Evolutionary conservation across 208 protist genomes (phyloP).

Genomic region (Wallacemonas collosoma): DNA sequence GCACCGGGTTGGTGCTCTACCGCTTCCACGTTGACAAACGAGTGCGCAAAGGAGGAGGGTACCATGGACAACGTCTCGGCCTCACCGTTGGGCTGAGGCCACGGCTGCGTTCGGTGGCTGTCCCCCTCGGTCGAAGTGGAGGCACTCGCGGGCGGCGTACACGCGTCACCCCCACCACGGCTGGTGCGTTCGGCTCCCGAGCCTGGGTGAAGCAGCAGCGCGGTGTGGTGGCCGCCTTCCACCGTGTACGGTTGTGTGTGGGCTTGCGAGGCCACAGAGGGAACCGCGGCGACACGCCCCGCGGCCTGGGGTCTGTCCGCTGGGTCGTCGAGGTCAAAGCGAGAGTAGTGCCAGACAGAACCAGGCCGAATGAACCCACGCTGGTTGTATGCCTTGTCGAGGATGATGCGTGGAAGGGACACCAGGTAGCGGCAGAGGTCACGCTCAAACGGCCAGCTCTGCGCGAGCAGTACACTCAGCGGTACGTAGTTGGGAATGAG

Average conservation of each 20-base stretch:
- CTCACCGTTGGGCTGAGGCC: background rate
- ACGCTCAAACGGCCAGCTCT: conserved; percentile 45
- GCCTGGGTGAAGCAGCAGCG: no score
- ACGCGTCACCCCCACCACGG: no score
- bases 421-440: conserved; percentile 28
- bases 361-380: conserved; percentile 36
- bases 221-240: no score
- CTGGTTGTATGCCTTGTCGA: conserved; percentile 37
- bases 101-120: no score
- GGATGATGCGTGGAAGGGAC: conserved; percentile 31
- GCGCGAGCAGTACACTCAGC: conserved; percentile 32
- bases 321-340: conserved; percentile 14
- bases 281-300: no score
- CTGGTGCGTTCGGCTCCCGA: no score
- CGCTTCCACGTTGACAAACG: conserved; percentile 15
- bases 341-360: conserved; percentile 50
- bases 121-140: no score
- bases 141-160: no score
- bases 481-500: conserved; percentile 32
- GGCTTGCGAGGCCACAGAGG: no score
- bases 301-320: no score
- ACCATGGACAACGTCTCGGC: background rate
- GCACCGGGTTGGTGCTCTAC: conserved; percentile 26
- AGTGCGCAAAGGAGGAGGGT: conserved; percentile 10
- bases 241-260: no score